Percentiles rank a stretch among this genome's conserved stretches.
Evolutionary conservation across 352 stramenopile species (phyloP).

Genomic region (Pythium aristosporum): DNA sequence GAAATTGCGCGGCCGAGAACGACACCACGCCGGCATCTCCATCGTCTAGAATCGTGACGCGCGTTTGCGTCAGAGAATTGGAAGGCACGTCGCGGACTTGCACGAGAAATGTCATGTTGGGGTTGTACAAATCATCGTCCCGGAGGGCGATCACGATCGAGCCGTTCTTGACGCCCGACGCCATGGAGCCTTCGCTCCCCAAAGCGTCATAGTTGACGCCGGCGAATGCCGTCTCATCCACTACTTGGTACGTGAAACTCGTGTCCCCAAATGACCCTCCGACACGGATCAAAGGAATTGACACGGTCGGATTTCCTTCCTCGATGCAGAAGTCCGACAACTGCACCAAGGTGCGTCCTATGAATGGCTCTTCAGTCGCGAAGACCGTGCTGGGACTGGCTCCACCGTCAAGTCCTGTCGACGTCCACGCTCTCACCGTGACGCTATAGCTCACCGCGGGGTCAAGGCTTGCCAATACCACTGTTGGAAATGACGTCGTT

Average conservation of each 20-base stretch:
- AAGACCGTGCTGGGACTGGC: slow-evolving; percentile 27
- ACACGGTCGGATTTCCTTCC: slow-evolving; percentile 32
- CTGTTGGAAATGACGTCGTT: slow-evolving; percentile 1
- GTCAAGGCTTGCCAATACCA: slow-evolving; percentile 27
- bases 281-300: slow-evolving; percentile 40
- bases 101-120: slow-evolving; percentile 44
- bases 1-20: slow-evolving; percentile 29
- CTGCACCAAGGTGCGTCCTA: slow-evolving; percentile 33
- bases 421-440: slow-evolving; percentile 32
- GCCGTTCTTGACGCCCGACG: slow-evolving; percentile 30
- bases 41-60: slow-evolving; percentile 43
- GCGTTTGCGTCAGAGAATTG: slow-evolving; percentile 27
- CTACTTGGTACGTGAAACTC: slow-evolving; percentile 36
- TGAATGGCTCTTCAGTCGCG: slow-evolving; percentile 34
- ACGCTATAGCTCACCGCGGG: slow-evolving; percentile 43
- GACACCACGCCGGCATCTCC: slow-evolving; percentile 53
- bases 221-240: slow-evolving; percentile 32
- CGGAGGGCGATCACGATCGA: slow-evolving; percentile 38
- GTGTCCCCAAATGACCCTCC: slow-evolving; percentile 50
- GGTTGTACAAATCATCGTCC: slow-evolving; percentile 43
- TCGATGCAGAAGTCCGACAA: slow-evolving; percentile 19
- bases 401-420: slow-evolving; percentile 32
- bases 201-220: slow-evolving; percentile 37
- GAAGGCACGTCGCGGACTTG: slow-evolving; percentile 33
- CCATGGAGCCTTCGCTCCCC: slow-evolving; percentile 22